phyloP scores from a whole-genome alignment of 1,284 basidiomycete genomes.

The Macrocystidia cucumis region DNA sequence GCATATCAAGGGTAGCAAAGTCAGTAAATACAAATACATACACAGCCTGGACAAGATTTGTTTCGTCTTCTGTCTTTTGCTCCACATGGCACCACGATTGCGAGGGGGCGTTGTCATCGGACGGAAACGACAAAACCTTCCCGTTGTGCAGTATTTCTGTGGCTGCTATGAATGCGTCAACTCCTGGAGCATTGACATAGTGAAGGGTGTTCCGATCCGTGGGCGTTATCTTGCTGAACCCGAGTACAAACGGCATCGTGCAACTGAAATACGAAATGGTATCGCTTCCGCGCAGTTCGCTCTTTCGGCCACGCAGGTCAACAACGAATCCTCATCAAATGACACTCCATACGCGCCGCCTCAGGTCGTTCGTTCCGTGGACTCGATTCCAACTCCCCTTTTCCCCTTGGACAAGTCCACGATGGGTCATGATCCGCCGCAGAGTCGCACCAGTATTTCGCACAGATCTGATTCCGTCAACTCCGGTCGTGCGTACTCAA shows the following conservation, averaged over 20 bases:
- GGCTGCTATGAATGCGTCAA: background rate
- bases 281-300: background rate
- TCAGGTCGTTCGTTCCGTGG: background rate
- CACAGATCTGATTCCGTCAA: background rate
- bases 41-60: background rate
- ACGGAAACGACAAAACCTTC: background rate
- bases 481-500: background rate
- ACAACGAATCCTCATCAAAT: background rate
- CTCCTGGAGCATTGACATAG: background rate
- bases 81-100: background rate
- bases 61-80: background rate
- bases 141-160: background rate
- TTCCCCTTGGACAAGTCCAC: background rate
- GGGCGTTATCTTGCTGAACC: background rate
- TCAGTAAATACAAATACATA: background rate
- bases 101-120: background rate
- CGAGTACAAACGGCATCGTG: background rate
- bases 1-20: background rate
- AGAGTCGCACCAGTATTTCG: background rate
- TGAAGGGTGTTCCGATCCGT: background rate
- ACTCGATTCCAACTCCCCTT: background rate
- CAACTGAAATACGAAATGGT: background rate
- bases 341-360: background rate
- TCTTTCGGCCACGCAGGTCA: background rate
- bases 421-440: background rate